Base-by-base conservation (phyloP, 2,329 filamentous ascomycete species). In the Phialophora tarda region DNA sequence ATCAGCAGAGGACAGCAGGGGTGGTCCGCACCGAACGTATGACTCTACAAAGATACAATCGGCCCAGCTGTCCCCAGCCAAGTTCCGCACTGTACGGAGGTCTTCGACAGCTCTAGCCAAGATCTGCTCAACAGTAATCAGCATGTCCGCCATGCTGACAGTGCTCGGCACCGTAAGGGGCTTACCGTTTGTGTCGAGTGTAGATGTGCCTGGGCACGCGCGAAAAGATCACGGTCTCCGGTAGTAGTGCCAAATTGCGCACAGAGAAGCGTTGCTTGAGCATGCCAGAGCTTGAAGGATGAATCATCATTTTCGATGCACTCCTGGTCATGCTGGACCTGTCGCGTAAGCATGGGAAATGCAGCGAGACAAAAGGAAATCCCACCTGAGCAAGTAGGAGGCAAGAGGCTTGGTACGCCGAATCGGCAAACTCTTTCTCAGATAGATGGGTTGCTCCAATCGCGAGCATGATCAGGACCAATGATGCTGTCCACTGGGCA, bases 31-130 rank as follows among this genome's bases (percentile, higher is more conserved):
- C n/a, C n/a, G n/a, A n/a, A n/a, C n/a, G n/a, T n/a, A n/a, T n/a
- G n/a, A n/a, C n/a, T n/a, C n/a, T n/a, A n/a, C n/a, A n/a, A 64
- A 64, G 41, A 64, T 26, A 55, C 62, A 64, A 30, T 17, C 54
- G 17, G 41, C 44, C 62, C 62, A 64, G 32, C 44, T 59, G 21
- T 50, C 47, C 6, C 8, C 21, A 6, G 8, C 24, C 21, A 8
- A 26, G 24, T 11, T 5, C 7, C 53, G 53, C 23, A 28, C 12
- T 26, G 53, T 11, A 38, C 24, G 24, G 30, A 38, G 10, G 12
- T 32, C 26, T 24, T 23, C 57, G 6, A 59, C 11, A 32, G 38
- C 51, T 26, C 21, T 54, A 8, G 4, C 21, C 21, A 54, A 24
- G 12, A 54, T 54, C 51, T n/a, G n/a, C n/a, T n/a, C n/a, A n/a